phyloP scores from a whole-genome alignment of 306 rosid genomes.

The Vigna reflexopilosa region DNA sequence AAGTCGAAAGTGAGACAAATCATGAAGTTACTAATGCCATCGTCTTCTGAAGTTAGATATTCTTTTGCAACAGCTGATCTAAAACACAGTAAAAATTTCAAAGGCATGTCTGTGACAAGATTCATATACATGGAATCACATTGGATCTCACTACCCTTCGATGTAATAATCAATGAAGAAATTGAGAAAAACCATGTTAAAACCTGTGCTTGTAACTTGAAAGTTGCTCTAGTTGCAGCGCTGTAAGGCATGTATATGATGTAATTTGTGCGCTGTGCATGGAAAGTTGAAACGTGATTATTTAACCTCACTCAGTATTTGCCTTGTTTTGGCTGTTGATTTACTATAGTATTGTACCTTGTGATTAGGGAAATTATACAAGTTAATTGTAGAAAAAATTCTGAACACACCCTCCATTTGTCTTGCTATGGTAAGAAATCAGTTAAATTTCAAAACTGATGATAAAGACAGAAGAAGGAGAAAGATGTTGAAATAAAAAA shows the following conservation, averaged over 20 bases:
- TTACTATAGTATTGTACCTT: neutral
- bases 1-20: neutral
- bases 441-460: neutral
- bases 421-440: neutral
- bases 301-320: neutral
- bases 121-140: conserved; percentile 13
- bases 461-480: neutral
- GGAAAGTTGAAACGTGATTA: neutral
- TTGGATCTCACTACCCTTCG: neutral
- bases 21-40: neutral
- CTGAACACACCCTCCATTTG: neutral
- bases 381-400: neutral
- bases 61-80: neutral
- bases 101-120: neutral
- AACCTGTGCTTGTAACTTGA: neutral
- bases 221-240: neutral
- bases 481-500: neutral
- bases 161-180: neutral
- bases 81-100: neutral
- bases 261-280: neutral
- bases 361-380: neutral
- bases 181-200: neutral
- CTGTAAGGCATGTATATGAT: neutral
- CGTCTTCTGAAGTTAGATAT: neutral
- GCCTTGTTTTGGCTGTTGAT: neutral